These are phyloP conservation scores for Populus hybrid DNA, from an alignment of 441 rosid species.

Conservation along the genomic window DNA sequence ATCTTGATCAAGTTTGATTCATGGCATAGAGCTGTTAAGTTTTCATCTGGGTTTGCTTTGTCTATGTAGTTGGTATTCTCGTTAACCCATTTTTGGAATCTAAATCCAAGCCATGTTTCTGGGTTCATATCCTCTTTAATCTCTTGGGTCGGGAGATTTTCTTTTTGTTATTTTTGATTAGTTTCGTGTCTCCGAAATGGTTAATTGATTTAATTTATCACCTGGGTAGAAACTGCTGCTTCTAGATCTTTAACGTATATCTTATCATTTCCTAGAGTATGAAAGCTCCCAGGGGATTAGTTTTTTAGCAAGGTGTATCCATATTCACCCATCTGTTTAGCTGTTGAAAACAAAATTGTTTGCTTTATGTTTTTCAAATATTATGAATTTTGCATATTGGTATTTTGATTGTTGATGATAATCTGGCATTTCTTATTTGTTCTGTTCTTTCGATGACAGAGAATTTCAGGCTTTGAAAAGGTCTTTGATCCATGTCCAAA, in stretches of 20 bases:
- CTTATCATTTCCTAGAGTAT: neutral
- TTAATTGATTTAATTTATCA: slow-evolving; percentile 13
- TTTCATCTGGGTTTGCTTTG: neutral
- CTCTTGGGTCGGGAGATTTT: neutral
- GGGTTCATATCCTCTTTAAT: neutral
- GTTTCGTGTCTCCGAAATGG: neutral
- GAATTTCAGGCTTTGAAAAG: slow-evolving; percentile 3
- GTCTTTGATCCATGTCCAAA: slow-evolving; percentile 33
- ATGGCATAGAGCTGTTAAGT: slow-evolving; percentile 6
- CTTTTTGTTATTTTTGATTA: neutral
- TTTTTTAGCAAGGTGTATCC: neutral
- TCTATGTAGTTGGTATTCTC: neutral
- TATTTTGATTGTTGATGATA: neutral
- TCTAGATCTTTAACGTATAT: slow-evolving; percentile 1
- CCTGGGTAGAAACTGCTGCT: neutral
- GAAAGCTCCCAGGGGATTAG: neutral
- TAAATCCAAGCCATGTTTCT: neutral
- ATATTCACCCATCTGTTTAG: neutral
- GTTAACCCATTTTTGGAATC: neutral
- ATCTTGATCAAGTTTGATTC: neutral
- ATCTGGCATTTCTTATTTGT: no score
- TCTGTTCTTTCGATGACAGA: slow-evolving; percentile 10
- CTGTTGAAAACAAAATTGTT: neutral
- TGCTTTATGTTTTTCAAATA: neutral
- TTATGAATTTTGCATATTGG: neutral